phyloP scores from a whole-genome alignment of 2,329 filamentous ascomycete genomes.

The Xylariaceae sp. region DNA sequence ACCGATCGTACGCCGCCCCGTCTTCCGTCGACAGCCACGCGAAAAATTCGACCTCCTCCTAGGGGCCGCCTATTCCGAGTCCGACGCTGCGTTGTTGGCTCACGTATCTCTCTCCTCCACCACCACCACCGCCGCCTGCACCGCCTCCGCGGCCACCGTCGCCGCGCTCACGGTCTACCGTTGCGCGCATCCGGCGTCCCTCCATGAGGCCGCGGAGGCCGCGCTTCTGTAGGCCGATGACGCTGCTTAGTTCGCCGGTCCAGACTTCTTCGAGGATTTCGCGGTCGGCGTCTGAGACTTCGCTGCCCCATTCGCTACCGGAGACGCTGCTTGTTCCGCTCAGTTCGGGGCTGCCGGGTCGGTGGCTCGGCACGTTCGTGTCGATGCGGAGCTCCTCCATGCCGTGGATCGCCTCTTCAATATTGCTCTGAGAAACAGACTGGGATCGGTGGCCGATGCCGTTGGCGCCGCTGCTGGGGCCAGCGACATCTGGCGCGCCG shows the following conservation, averaged over 20 bases:
- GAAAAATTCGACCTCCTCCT: constrained; percentile 21
- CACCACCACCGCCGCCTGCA: constrained; percentile 30
- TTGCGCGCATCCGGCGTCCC: constrained; percentile 63
- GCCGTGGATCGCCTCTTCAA: constrained; percentile 26
- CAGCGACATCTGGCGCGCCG: constrained; percentile 36
- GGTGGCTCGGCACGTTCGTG: constrained; percentile 48
- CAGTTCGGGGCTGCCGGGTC: constrained; percentile 41
- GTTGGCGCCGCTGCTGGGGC: constrained; percentile 21
- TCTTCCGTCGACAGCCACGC: constrained; percentile 9
- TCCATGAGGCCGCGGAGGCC: constrained; percentile 93
- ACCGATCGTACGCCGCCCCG: constrained; percentile 4
- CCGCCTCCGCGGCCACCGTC: constrained; percentile 29
- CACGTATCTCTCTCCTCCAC: constrained; percentile 24
- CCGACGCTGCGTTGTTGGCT: constrained; percentile 37
- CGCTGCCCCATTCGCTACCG: constrained; percentile 42
- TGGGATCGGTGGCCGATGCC: constrained; percentile 28
- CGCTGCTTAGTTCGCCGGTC: constrained; percentile 75
- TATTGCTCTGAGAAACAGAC: constrained; percentile 27
- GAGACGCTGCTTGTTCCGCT: constrained; percentile 50
- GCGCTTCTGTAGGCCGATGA: constrained; percentile 92
- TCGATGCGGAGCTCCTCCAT: constrained; percentile 45
- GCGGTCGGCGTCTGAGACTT: constrained; percentile 36
- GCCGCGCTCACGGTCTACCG: constrained; percentile 29
- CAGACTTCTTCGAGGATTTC: constrained; percentile 61
- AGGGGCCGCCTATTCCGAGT: constrained; percentile 49